Evolutionary conservation across 331 rosid genomes (phyloP), one percentile per base, ranked within the genome.

Genomic region (Quercus tomentella): DNA sequence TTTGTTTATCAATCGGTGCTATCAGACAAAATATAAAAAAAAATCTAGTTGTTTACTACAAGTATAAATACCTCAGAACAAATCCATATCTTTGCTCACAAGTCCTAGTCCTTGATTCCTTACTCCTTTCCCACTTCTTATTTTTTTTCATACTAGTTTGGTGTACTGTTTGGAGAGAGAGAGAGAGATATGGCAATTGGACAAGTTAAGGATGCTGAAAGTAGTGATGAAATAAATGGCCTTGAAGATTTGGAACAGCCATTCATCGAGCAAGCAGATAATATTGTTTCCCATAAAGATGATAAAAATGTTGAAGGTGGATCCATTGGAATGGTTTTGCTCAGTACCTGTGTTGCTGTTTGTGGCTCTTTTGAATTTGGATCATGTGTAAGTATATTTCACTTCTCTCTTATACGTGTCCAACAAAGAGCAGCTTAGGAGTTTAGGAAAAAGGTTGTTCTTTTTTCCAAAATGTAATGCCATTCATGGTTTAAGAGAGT

Each of bases 321-420:
- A 61, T 83, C 97, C 49, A 83, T 89, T 77, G 86, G 90, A 80
- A 89, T 92, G 97, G 97, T 92, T 79, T 76, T 92, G 63, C 80
- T 94, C 7, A 83, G 93, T 82, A 94, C 98, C 10, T 81, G 82
- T 62, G 94, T 92, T 82, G 90, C 93, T 67, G 94, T 92, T 84
- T 88, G 89, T 86, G 98, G 97, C 58, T 94, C 98, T 28, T 92
- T 91, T 41, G 88, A 91, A 33, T 94, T 94, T 71, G 98, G 98
- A 86, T 92, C 94, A 17, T 94, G 97, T 84, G 95, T 94, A 79
- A 84, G 97, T 83, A 74, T 25, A 10, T 35, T 76, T 62, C n/a
- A 41, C 8, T 41, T n/a, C 49, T 25, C 26, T 37, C 33, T 37
- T 37, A 37, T 4, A 56, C 61, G 43, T 7, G 22, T 72, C 2